phyloP scores from a whole-genome alignment of 2,329 filamentous ascomycete genomes.

The Onygena corvina region DNA sequence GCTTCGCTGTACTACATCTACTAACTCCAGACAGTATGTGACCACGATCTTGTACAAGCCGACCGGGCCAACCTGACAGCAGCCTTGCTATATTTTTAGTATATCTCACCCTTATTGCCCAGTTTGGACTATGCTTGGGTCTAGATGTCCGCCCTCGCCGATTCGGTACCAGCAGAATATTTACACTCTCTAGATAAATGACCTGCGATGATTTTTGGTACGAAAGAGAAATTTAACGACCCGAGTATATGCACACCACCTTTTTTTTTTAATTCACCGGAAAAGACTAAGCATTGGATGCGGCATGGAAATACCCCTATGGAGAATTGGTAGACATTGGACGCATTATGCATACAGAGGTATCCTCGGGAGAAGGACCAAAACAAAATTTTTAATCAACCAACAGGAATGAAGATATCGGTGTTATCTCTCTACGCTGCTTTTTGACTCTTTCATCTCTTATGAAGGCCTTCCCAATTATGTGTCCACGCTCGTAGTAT shows the following conservation, averaged over 20 bases:
- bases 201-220: not conserved
- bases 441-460: not conserved
- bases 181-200: no score
- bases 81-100: not conserved
- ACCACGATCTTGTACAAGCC: slow-evolving; percentile 98
- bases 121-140: not conserved
- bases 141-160: not conserved
- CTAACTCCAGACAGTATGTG: slow-evolving; percentile 56
- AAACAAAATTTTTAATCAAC: not conserved
- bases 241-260: slow-evolving; percentile 2
- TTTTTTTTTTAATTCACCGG: not conserved
- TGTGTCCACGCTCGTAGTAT: not conserved
- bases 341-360: not conserved
- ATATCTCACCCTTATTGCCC: no score
- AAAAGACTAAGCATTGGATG: slow-evolving; percentile 5
- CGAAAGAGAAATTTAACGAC: slow-evolving; percentile 6
- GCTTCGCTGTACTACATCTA: slow-evolving; percentile 4
- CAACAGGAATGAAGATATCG: slow-evolving; percentile 3
- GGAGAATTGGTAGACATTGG: not conserved
- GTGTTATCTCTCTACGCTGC: not conserved
- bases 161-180: not conserved
- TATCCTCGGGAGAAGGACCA: not conserved
- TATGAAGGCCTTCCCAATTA: not conserved
- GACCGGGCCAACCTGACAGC: slow-evolving; percentile 36
- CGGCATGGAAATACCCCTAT: not conserved